Evolutionary conservation across 805 yeast genomes (phyloP).

Genomic region (Grigorovia jiainica): DNA sequence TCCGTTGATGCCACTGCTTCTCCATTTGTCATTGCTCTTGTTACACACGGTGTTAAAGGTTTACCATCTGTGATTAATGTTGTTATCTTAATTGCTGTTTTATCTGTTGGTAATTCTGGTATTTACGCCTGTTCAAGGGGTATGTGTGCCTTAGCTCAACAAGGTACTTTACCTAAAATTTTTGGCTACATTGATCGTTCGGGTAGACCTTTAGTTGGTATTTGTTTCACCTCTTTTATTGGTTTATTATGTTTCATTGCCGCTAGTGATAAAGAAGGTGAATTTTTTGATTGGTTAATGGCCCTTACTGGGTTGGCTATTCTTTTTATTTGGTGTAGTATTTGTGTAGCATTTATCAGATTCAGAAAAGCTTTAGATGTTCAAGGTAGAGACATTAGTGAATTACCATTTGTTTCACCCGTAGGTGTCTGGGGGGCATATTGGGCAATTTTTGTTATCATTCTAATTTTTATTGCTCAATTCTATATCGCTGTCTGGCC

Average conservation of each 20-base stretch:
- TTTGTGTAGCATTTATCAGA: constrained; percentile 49
- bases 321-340: constrained; percentile 53
- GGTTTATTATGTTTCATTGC: constrained; percentile 53
- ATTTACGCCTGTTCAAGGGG: constrained; percentile 63
- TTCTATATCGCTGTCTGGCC: constrained; percentile 74
- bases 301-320: constrained; percentile 56
- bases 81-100: too few relatives aligned
- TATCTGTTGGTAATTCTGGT: constrained; percentile 65
- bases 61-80: constrained; percentile 58
- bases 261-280: constrained; percentile 41
- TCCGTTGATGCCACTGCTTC: constrained; percentile 67
- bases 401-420: constrained; percentile 53
- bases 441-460: constrained; percentile 48
- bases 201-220: constrained; percentile 58
- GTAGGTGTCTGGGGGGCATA: constrained; percentile 59
- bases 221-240: constrained; percentile 39
- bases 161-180: constrained; percentile 51
- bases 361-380: constrained; percentile 52
- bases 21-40: constrained; percentile 70
- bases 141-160: constrained; percentile 49
- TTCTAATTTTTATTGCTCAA: too few relatives aligned
- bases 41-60: constrained; percentile 52
- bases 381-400: constrained; percentile 65
- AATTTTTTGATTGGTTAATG: constrained; percentile 53
- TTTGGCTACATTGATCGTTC: constrained; percentile 52